Percentiles rank a stretch among this genome's conserved stretches.
Evolutionary conservation across 2,329 filamentous ascomycete genomes (phyloP).

Genomic region (Alternaria incomplexa): DNA sequence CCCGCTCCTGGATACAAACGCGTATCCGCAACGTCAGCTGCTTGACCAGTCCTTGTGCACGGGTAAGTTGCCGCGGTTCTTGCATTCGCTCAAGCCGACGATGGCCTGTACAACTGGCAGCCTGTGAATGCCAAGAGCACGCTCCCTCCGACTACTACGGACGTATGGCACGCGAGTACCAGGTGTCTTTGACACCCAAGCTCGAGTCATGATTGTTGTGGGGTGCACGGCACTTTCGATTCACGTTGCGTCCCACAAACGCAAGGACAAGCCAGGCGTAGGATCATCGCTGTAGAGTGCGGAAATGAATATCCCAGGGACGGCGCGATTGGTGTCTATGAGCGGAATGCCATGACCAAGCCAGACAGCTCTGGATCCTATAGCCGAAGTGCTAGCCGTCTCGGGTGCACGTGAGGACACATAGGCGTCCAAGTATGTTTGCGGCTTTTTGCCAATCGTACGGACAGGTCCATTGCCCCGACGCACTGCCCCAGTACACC

Average conservation of each 20-base stretch:
- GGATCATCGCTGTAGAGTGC: slow-evolving; percentile 21
- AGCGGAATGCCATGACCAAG: slow-evolving; percentile 18
- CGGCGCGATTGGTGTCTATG: slow-evolving; percentile 33
- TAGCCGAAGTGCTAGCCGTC: slow-evolving; percentile 30
- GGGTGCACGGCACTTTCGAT: slow-evolving; percentile 14
- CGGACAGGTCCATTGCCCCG: slow-evolving; percentile 30
- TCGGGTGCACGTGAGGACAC: slow-evolving; percentile 26
- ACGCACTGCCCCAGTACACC: slow-evolving; percentile 16
- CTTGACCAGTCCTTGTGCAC: slow-evolving; percentile 12
- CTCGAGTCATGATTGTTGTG: slow-evolving; percentile 21
- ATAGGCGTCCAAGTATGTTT: slow-evolving; percentile 18
- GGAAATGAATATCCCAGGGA: slow-evolving; percentile 36
- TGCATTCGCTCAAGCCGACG: slow-evolving; percentile 12
- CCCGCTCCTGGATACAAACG: slow-evolving; percentile 21
- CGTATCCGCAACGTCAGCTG: slow-evolving; percentile 35
- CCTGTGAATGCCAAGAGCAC: slow-evolving; percentile 7
- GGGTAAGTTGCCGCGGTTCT: slow-evolving; percentile 27
- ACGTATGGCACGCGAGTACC: not conserved
- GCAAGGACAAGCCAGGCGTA: slow-evolving; percentile 15
- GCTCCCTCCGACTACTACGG: not conserved
- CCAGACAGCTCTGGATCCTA: slow-evolving; percentile 28
- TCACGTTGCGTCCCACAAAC: slow-evolving; percentile 7
- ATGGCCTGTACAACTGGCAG: slow-evolving; percentile 5
- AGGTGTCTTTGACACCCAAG: not conserved
- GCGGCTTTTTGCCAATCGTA: slow-evolving; percentile 27